Base-by-base conservation (phyloP, 2,329 filamentous ascomycete species). In the Aspergillus hiratsukae region DNA sequence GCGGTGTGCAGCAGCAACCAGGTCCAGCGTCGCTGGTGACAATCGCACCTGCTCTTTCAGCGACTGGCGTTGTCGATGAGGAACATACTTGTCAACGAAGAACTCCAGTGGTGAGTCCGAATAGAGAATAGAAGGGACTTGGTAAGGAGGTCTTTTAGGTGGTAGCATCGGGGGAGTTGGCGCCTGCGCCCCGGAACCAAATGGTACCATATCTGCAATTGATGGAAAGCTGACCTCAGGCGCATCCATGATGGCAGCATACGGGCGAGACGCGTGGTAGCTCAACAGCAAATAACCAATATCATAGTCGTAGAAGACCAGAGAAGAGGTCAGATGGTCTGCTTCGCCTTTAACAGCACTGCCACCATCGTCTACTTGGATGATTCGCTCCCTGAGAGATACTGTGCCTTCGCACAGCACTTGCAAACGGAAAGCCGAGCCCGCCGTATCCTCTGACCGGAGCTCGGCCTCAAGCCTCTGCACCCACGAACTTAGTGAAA, bases 271-370 rank as follows among this genome's bases (percentile, higher is more conserved):
- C 7, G 74, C 73, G 35, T 74, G 72, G 27, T 73, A 75, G 25
- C 80, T 83, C 40, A 84, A 72, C 48, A 87, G 67, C 28, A 87
- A 72, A 62, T 85, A 84, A 9, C 83, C 84, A 29, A 85, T 66
- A 57, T 83, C 81, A 10, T 78, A 78, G 59, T 85, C 81, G 50
- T 81, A 75, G 37, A 86, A 75, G 25, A 82, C 75, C n/a, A 84
- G 72, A 52, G 75, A 78, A 21, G 77, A 71, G 5, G 80, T 78
- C 27, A 78, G 62, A 73, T 76, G 69, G 61, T 74, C 56, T 64
- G 65, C 6, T 58, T 63, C 48, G 53, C 53, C 58, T 57, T 61
- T 55, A 59, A 60, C 54, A 6, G 56, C 53, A 35, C 55, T 57
- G 23, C 65, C 64, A 50, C 66, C 64, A 51, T 66, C 70, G 55